Evolutionary conservation across 2,329 filamentous ascomycete species (phyloP).

Genomic region (Neopestalotiopsis rosae): DNA sequence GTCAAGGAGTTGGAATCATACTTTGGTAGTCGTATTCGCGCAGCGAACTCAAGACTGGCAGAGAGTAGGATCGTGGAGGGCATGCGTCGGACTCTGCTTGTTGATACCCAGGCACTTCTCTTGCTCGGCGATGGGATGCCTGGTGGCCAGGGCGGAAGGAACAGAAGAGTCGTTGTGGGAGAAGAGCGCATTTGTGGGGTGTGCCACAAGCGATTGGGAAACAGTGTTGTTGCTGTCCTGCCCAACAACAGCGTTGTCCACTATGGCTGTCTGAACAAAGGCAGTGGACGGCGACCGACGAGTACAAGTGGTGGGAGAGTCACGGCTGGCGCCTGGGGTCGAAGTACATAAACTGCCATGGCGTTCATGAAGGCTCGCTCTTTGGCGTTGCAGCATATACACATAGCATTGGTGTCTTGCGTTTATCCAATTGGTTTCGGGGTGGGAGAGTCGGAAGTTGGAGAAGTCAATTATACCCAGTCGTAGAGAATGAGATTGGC

Average conservation of each 20-base stretch:
- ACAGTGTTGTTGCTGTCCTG: conserved; percentile 88
- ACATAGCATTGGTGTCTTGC: conserved; percentile 9
- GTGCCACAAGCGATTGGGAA: conserved; percentile 90
- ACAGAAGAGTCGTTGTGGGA: conserved; percentile 75
- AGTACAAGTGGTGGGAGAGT: conserved; percentile 35
- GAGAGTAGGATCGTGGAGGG: conserved; percentile 79
- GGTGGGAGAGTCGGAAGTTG: neutral
- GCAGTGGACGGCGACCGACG: conserved; percentile 36
- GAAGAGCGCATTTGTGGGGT: conserved; percentile 92
- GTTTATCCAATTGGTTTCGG: neutral
- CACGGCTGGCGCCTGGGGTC: conserved; percentile 37
- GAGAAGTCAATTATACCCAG: conserved; percentile 10
- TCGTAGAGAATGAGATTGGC: conserved; percentile 1
- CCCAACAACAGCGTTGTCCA: conserved; percentile 84
- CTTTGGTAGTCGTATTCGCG: conserved; percentile 88
- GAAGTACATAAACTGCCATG: conserved; percentile 19
- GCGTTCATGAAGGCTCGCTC: conserved; percentile 1
- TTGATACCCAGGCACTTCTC: conserved; percentile 76
- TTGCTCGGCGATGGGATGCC: conserved; percentile 72
- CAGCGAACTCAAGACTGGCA: conserved; percentile 81
- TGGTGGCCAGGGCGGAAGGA: conserved; percentile 57
- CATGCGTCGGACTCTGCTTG: conserved; percentile 78
- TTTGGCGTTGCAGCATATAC: conserved; percentile 11
- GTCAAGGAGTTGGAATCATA: conserved; percentile 85
- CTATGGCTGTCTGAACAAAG: conserved; percentile 72